Evolutionary conservation across 352 stramenopile genomes (phyloP).

Genomic region (Globisporangium parvum): DNA sequence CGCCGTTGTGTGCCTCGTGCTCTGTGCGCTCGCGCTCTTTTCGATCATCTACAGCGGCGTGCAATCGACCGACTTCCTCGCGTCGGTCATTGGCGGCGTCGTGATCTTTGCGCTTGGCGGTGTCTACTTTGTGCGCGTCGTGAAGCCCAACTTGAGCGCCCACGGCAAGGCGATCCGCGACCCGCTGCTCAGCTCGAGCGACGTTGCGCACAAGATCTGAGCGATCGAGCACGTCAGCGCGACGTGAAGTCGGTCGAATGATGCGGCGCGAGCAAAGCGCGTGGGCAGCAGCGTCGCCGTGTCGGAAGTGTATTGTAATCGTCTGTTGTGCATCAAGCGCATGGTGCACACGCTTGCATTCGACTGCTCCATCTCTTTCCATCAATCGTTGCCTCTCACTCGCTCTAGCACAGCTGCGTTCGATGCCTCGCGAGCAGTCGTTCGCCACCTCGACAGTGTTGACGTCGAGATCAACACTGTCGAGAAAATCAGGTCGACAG

Average conservation of each 20-base stretch:
- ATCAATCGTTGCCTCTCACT: too few relatives aligned
- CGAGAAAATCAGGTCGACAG: too few relatives aligned
- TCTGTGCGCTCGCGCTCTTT: constrained; percentile 42
- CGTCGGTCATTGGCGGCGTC: constrained; percentile 44
- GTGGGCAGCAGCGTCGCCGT: too few relatives aligned
- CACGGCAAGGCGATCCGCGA: constrained; percentile 29
- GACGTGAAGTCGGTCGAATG: too few relatives aligned
- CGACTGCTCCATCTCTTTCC: too few relatives aligned
- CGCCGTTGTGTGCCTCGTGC: constrained; percentile 30
- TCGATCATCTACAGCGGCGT: constrained; percentile 65
- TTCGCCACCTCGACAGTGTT: too few relatives aligned
- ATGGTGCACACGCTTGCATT: too few relatives aligned
- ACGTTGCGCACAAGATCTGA: constrained; percentile 17
- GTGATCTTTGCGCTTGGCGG: constrained; percentile 46
- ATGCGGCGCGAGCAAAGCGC: too few relatives aligned
- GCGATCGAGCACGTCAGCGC: background rate
- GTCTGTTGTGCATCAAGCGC: background rate
- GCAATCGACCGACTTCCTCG: constrained; percentile 51
- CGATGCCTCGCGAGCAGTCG: too few relatives aligned
- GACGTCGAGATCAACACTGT: too few relatives aligned
- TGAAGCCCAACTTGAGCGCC: constrained; percentile 26
- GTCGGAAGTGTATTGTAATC: background rate
- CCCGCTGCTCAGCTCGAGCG: constrained; percentile 30
- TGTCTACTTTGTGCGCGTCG: constrained; percentile 36
- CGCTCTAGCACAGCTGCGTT: too few relatives aligned